Conservation (phyloP, 2,329 filamentous ascomycete species). For the Cytospora leucostoma region DNA sequence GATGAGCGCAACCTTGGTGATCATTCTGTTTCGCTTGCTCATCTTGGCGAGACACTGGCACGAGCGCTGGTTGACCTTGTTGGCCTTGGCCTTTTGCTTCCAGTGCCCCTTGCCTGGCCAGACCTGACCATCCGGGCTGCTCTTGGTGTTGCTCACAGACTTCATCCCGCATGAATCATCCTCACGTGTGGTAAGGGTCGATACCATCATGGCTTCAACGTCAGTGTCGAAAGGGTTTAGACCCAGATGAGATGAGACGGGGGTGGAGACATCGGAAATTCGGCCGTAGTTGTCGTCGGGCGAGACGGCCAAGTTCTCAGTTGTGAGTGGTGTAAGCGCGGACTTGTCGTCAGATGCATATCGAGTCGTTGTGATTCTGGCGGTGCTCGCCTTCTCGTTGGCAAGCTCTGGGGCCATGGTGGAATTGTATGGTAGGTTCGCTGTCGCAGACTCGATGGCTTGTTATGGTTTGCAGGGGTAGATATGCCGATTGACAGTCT, state of each 20-base stretch:
- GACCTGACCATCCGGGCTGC: conserved; percentile 54
- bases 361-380: conserved; percentile 13
- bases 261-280: conserved; percentile 45
- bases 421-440: conserved; percentile 3
- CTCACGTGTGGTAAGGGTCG: conserved; percentile 30
- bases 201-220: conserved; percentile 55
- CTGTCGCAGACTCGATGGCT: conserved; percentile 11
- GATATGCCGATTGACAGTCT: conserved; percentile 11
- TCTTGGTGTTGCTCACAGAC: conserved; percentile 39
- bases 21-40: conserved; percentile 55
- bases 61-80: conserved; percentile 52
- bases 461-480: conserved; percentile 9
- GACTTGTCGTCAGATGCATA: conserved; percentile 4
- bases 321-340: conserved; percentile 4
- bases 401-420: conserved; percentile 10
- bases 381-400: conserved; percentile 22
- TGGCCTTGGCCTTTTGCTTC: conserved; percentile 59
- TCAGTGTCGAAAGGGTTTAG: conserved; percentile 59
- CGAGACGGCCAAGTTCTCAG: conserved; percentile 6
- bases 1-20: conserved; percentile 55
- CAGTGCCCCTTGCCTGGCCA: conserved; percentile 64
- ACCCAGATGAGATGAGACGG: conserved; percentile 43
- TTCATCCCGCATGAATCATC: conserved; percentile 41
- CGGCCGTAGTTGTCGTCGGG: conserved; percentile 26
- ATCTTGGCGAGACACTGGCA: conserved; percentile 57